Percentiles rank a stretch among this genome's conserved stretches.
phyloP scores from a whole-genome alignment of 1,139 yeast genomes.

The Yamadazyma mexicana region DNA sequence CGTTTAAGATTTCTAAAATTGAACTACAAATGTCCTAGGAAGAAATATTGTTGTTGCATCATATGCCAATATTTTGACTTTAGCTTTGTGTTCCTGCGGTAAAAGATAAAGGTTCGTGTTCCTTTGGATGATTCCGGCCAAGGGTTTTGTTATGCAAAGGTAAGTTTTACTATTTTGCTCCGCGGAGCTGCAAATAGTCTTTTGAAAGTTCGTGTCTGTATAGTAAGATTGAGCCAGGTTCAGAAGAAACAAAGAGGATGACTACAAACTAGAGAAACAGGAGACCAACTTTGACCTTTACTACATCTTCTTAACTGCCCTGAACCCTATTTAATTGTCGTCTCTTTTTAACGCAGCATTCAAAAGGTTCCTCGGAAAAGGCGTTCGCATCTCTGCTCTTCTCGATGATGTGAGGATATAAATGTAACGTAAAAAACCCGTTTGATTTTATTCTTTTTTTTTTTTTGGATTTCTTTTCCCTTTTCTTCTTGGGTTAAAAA shows the following conservation, averaged over 20 bases:
- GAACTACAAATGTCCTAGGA: too few species aligned
- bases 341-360: neutral
- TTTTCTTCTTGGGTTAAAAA: constrained; percentile 12
- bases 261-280: neutral
- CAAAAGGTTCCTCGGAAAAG: constrained; percentile 10
- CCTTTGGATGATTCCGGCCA: neutral
- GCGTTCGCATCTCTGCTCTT: constrained; percentile 7
- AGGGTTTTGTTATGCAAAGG: too few species aligned
- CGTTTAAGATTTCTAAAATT: too few species aligned
- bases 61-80: too few species aligned
- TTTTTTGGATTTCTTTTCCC: constrained; percentile 7
- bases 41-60: too few species aligned
- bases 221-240: too few species aligned
- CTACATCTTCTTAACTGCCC: neutral
- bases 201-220: neutral
- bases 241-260: neutral
- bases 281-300: neutral
- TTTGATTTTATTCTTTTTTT: constrained; percentile 4
- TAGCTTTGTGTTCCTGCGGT: neutral
- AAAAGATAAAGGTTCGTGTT: too few species aligned
- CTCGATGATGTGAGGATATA: too few species aligned
- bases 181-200: neutral
- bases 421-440: neutral
- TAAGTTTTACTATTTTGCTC: too few species aligned
- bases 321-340: neutral